Conservation (phyloP, 2,329 filamentous ascomycete species). For the Fusarium guadeloupense region DNA sequence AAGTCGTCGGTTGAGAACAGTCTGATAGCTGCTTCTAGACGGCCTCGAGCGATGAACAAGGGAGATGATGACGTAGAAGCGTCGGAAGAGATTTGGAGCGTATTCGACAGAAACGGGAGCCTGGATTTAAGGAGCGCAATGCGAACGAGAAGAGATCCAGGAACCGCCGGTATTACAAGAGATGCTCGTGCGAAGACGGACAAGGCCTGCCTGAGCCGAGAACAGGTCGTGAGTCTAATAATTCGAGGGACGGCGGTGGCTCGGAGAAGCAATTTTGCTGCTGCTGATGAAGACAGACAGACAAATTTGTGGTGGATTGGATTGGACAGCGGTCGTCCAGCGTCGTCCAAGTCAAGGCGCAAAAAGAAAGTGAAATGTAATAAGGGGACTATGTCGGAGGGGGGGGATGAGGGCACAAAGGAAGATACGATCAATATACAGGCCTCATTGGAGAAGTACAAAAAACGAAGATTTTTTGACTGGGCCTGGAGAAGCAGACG, state of each 20-base stretch:
- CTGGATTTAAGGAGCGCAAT: slow-evolving; percentile 43
- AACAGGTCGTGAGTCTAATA: slow-evolving; percentile 34
- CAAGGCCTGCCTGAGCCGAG: slow-evolving; percentile 31
- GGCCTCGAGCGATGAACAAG: slow-evolving; percentile 21
- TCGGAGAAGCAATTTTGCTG: slow-evolving; percentile 36
- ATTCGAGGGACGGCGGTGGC: slow-evolving; percentile 24
- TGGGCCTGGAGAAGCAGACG: slow-evolving; percentile 44
- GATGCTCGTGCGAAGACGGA: slow-evolving; percentile 43
- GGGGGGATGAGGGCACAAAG: slow-evolving; percentile 40
- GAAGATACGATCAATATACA: slow-evolving; percentile 51
- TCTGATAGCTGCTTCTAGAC: slow-evolving; percentile 26
- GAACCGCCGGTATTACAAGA: slow-evolving; percentile 49
- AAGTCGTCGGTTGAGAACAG: slow-evolving; percentile 19
- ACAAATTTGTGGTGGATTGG: slow-evolving; percentile 36
- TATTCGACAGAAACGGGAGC: slow-evolving; percentile 35
- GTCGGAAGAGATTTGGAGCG: slow-evolving; percentile 32
- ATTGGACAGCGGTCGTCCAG: slow-evolving; percentile 38
- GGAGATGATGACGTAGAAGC: slow-evolving; percentile 32
- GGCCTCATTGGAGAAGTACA: slow-evolving; percentile 47
- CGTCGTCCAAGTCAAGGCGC: slow-evolving; percentile 43
- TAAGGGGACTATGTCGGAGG: slow-evolving; percentile 28
- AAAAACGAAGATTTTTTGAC: slow-evolving; percentile 38
- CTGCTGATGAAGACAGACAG: slow-evolving; percentile 37
- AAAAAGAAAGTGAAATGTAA: slow-evolving; percentile 37
- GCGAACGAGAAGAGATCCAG: slow-evolving; percentile 44